These are phyloP conservation scores for Saturnispora halmiae DNA, from an alignment of 805 yeast genomes.

Conservation along the genomic window DNA sequence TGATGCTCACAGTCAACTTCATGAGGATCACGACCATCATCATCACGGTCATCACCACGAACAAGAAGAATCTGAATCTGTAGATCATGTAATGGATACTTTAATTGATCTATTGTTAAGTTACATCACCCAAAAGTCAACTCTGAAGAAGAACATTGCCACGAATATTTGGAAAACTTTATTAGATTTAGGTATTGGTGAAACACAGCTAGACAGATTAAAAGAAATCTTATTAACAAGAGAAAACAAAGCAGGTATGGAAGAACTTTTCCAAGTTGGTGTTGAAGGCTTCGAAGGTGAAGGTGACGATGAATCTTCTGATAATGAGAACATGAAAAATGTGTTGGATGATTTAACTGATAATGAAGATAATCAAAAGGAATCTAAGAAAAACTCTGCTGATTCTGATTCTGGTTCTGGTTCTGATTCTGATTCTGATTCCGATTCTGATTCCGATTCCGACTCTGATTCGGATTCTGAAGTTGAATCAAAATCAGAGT, in stretches of 20 bases:
- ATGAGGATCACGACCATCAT: slow-evolving; percentile 13
- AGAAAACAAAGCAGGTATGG: slow-evolving; percentile 79
- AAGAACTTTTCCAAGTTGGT: slow-evolving; percentile 59
- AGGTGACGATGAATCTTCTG: slow-evolving; percentile 33
- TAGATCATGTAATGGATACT: slow-evolving; percentile 29
- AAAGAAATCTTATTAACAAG: slow-evolving; percentile 50
- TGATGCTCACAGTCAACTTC: slow-evolving; percentile 10
- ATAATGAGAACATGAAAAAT: slow-evolving; percentile 23
- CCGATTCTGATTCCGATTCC: slow-evolving; percentile 19
- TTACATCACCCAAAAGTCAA: slow-evolving; percentile 47
- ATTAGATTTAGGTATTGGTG: slow-evolving; percentile 33
- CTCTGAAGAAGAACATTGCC: slow-evolving; percentile 49
- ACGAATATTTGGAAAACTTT: slow-evolving; percentile 42
- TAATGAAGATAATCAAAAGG: slow-evolving; percentile 15
- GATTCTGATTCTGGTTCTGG: slow-evolving; percentile 33
- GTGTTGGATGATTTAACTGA: slow-evolving; percentile 11
- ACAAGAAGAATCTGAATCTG: slow-evolving; percentile 33
- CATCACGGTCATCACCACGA: too few species aligned
- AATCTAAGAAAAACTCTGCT: slow-evolving; percentile 16
- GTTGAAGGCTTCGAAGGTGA: slow-evolving; percentile 40
- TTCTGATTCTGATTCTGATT: slow-evolving; percentile 30
- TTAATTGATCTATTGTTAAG: slow-evolving; percentile 46
- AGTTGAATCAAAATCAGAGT: slow-evolving; percentile 6
- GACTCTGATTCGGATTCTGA: slow-evolving; percentile 35
- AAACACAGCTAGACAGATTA: slow-evolving; percentile 38